Conservation (phyloP, 805 yeast genomes). For the Candida endomychidarum region DNA sequence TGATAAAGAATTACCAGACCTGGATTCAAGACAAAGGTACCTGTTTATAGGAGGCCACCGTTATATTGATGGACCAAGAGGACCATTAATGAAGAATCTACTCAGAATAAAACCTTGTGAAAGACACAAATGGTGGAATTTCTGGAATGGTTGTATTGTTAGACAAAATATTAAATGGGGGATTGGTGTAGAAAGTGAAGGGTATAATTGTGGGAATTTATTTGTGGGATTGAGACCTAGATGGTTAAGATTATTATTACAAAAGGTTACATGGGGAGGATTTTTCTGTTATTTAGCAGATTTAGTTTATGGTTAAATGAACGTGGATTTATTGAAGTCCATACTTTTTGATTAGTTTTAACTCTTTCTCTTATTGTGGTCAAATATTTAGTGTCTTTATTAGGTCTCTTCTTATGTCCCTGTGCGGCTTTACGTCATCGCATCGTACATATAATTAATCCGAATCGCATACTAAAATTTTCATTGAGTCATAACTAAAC, state of each 20-base stretch:
- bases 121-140: conserved; percentile 89
- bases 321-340: not conserved
- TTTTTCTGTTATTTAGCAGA: conserved; percentile 56
- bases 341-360: not conserved
- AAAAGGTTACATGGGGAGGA: conserved; percentile 61
- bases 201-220: conserved; percentile 73
- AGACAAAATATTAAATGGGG: conserved; percentile 76
- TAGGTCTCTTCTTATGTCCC: no score
- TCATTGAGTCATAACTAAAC: not conserved
- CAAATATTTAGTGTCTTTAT: no score
- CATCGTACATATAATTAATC: no score
- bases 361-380: no score
- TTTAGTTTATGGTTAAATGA: conserved; percentile 44
- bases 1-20: conserved; percentile 61
- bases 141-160: conserved; percentile 79
- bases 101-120: conserved; percentile 74
- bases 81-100: conserved; percentile 81
- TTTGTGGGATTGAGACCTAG: conserved; percentile 53
- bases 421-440: no score
- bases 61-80: conserved; percentile 90
- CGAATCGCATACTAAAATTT: no score
- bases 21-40: conserved; percentile 81
- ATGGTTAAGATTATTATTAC: conserved; percentile 48
- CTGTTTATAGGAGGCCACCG: conserved; percentile 83
- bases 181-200: conserved; percentile 85